Percentiles rank a stretch among this genome's conserved stretches.
phyloP scores from a whole-genome alignment of 306 rosid genomes.

The Oemleria cerasiformis region DNA sequence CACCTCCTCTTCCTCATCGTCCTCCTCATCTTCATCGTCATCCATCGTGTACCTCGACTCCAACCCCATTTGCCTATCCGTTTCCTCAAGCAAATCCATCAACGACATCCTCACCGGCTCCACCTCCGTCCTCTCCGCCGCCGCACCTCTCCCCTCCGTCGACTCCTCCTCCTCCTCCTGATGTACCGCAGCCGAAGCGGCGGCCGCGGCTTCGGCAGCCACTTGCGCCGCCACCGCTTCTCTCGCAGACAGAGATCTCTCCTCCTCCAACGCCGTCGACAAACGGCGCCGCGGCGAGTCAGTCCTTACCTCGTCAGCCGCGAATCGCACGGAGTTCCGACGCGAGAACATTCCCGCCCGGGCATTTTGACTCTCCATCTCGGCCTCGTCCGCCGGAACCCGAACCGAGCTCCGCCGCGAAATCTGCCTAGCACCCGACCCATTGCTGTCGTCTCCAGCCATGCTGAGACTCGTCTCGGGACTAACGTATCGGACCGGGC shows the following conservation, averaged over 20 bases:
- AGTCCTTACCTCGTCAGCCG: conserved; percentile 23
- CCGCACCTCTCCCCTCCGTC: conserved; percentile 23
- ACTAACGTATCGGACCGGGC: conserved; percentile 27
- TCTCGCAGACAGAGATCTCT: conserved; percentile 45
- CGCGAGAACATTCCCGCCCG: conserved; percentile 30
- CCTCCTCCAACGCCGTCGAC: conserved; percentile 39
- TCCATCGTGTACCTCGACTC: conserved; percentile 46
- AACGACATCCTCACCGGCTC: conserved; percentile 61
- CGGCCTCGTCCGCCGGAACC: conserved; percentile 15
- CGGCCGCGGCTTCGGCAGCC: conserved; percentile 33
- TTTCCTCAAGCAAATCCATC: conserved; percentile 84
- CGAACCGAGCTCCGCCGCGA: conserved; percentile 29
- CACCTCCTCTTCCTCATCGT: conserved; percentile 19
- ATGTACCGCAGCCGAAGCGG: conserved; percentile 17
- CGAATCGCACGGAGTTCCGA: conserved; percentile 27
- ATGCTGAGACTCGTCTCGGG: conserved; percentile 27
- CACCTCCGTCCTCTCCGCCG: conserved; percentile 1
- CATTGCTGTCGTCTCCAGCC: background rate
- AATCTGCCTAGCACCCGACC: conserved; percentile 10
- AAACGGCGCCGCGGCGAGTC: conserved; percentile 35
- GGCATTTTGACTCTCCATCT: background rate
- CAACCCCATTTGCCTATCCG: conserved; percentile 64
- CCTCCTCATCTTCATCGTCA: conserved; percentile 31
- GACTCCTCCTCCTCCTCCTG: conserved; percentile 25
- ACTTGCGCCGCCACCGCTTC: conserved; percentile 53